These are phyloP conservation scores for Cudoniella acicularis DNA, from an alignment of 495 filamentous ascomycete genomes.

Conservation along the genomic window DNA sequence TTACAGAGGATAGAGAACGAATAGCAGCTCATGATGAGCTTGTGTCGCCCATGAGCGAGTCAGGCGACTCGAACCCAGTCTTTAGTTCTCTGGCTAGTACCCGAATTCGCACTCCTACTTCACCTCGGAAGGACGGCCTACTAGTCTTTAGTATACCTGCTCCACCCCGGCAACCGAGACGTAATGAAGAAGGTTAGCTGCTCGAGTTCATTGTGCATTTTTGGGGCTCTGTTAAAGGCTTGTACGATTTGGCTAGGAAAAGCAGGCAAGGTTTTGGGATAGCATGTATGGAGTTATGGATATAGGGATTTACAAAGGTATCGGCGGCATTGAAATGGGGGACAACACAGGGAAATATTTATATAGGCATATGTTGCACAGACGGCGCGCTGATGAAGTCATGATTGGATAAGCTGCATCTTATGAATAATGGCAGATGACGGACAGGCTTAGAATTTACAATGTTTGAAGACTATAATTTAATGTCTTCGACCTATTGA, in stretches of 20 bases:
- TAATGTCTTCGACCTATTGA: too few species aligned
- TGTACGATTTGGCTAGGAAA: not conserved
- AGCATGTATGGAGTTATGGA: not conserved
- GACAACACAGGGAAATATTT: not conserved
- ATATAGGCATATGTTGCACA: not conserved
- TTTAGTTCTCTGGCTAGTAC: constrained; percentile 3
- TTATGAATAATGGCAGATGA: not conserved
- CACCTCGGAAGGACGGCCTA: constrained; percentile 11
- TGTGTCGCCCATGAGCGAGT: not conserved
- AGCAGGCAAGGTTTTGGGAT: not conserved
- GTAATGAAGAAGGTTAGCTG: constrained; percentile 4
- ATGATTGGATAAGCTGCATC: not conserved
- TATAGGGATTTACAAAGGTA: not conserved
- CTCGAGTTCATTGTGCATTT: not conserved
- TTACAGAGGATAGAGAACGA: constrained; percentile 3
- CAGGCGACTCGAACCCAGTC: not conserved
- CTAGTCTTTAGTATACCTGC: constrained; percentile 22
- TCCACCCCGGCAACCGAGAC: constrained; percentile 13
- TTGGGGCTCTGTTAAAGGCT: not conserved
- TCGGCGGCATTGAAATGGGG: not conserved
- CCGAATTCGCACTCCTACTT: constrained; percentile 8
- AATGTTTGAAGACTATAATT: not conserved
- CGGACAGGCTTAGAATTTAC: not conserved
- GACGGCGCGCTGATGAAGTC: not conserved
- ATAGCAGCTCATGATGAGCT: not conserved